Evolutionary conservation across 202 grass and related monocot species (phyloP).

Genomic region (Setaria italica): DNA sequence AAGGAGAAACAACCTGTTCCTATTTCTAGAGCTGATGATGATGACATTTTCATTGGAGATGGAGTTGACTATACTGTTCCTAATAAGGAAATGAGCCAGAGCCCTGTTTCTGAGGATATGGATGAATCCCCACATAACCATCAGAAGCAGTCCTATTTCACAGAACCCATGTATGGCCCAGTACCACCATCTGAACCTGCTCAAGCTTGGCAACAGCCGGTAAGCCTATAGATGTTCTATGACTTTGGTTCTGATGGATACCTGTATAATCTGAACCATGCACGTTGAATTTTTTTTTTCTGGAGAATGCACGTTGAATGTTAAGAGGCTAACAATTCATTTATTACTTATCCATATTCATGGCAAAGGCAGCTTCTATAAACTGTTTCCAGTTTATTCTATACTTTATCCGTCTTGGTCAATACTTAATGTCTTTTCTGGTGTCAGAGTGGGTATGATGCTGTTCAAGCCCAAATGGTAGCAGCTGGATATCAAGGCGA

Average conservation of each 20-base stretch:
- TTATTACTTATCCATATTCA: slow-evolving; percentile 5
- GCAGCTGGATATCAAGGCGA: slow-evolving; percentile 86
- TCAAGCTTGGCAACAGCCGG: slow-evolving; percentile 79
- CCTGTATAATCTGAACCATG: slow-evolving; percentile 5
- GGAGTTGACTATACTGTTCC: slow-evolving; percentile 85
- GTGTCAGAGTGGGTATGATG: slow-evolving; percentile 84
- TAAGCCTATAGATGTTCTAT: slow-evolving; percentile 51
- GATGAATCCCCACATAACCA: slow-evolving; percentile 65
- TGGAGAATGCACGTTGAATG: not conserved
- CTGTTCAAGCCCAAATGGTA: slow-evolving; percentile 81
- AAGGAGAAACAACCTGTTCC: slow-evolving; percentile 59
- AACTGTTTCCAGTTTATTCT: not conserved
- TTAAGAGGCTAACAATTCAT: not conserved
- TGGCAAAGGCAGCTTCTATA: not conserved
- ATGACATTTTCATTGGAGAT: slow-evolving; percentile 91
- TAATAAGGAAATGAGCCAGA: slow-evolving; percentile 84
- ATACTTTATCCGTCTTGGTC: not conserved
- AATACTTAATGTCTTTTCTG: slow-evolving; percentile 43
- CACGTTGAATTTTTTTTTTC: not conserved
- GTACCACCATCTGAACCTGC: slow-evolving; percentile 77
- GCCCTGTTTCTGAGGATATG: slow-evolving; percentile 92
- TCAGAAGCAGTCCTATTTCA: slow-evolving; percentile 82
- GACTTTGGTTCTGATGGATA: not conserved
- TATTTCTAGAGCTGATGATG: slow-evolving; percentile 40
- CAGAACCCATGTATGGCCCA: slow-evolving; percentile 88